Percentiles rank a stretch among this genome's conserved stretches.
These are phyloP conservation scores for Euptelea pleiosperma DNA, from an alignment of 164 flowering plant species.

Conservation along the genomic window DNA sequence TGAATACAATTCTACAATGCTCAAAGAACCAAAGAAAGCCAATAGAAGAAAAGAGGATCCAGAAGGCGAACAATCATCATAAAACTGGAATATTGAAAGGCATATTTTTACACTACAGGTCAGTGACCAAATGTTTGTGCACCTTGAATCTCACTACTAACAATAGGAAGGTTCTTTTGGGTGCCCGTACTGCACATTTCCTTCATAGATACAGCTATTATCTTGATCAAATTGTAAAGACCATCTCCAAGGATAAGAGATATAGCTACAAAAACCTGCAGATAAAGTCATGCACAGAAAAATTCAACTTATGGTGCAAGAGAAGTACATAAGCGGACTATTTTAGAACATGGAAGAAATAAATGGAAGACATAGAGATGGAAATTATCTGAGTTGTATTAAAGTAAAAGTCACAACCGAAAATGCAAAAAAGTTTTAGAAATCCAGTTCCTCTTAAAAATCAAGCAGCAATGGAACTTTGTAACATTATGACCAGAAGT, in stretches of 20 bases:
- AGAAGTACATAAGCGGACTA: not conserved
- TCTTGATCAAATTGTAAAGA: conserved; percentile 89
- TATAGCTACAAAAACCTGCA: conserved; percentile 90
- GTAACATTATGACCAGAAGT: too few relatives aligned
- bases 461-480: too few relatives aligned
- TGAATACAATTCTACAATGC: too few relatives aligned
- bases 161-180: conserved; percentile 53
- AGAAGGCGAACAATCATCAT: too few relatives aligned
- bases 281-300: conserved; percentile 3
- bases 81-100: not conserved
- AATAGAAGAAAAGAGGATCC: too few relatives aligned
- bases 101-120: too few relatives aligned
- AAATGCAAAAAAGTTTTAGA: too few relatives aligned
- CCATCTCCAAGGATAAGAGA: conserved; percentile 95
- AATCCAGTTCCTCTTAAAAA: too few relatives aligned
- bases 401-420: too few relatives aligned
- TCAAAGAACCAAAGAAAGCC: not conserved
- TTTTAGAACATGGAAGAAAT: too few relatives aligned
- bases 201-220: conserved; percentile 56
- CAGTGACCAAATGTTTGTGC: conserved; percentile 2
- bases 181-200: conserved; percentile 49
- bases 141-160: conserved; percentile 48
- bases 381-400: too few relatives aligned
- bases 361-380: too few relatives aligned
- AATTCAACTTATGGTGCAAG: not conserved